Conservation (phyloP, 2,329 filamentous ascomycete species). For the Alternaria panax region DNA sequence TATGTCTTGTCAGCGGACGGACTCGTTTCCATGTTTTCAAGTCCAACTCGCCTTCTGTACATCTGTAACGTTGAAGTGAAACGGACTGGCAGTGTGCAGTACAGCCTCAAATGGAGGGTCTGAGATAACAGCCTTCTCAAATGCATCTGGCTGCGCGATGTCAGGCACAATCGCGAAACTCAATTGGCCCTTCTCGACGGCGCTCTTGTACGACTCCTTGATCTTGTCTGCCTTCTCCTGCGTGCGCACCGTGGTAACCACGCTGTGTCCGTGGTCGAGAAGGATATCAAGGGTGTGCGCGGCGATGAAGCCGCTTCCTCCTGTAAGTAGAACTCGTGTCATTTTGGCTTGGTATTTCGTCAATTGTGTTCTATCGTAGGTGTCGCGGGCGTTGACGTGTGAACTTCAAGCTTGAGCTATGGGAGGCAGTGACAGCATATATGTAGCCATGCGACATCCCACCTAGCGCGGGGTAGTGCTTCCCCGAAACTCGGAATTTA, state of each 20-base stretch:
- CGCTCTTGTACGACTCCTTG: conserved; percentile 59
- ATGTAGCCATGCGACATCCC: conserved; percentile 14
- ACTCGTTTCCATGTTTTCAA: accelerated
- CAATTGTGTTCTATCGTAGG: too few species aligned
- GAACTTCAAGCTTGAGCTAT: not conserved
- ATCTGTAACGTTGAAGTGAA: conserved; percentile 75
- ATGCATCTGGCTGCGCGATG: conserved; percentile 73
- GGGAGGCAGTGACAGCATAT: conserved; percentile 16
- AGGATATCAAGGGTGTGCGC: conserved; percentile 69
- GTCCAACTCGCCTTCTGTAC: conserved; percentile 64
- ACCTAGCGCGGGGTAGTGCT: conserved; percentile 25
- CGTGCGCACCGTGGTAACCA: conserved; percentile 69
- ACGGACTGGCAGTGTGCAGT: conserved; percentile 62
- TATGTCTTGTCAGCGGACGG: conserved; percentile 16
- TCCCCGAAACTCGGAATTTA: conserved; percentile 18
- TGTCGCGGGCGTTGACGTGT: not conserved
- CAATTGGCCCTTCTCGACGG: conserved; percentile 63
- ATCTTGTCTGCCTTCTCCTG: conserved; percentile 69
- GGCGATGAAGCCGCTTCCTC: conserved; percentile 71
- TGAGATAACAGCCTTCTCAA: conserved; percentile 66
- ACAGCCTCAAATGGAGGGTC: conserved; percentile 74
- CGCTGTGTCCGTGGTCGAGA: conserved; percentile 64
- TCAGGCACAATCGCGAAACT: conserved; percentile 74
- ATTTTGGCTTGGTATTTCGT: conserved; percentile 29
- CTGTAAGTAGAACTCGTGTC: conserved; percentile 53